Percentiles rank a stretch among this genome's conserved stretches.
phyloP scores from a whole-genome alignment of 2,329 filamentous ascomycete genomes.

The Capronia americana region DNA sequence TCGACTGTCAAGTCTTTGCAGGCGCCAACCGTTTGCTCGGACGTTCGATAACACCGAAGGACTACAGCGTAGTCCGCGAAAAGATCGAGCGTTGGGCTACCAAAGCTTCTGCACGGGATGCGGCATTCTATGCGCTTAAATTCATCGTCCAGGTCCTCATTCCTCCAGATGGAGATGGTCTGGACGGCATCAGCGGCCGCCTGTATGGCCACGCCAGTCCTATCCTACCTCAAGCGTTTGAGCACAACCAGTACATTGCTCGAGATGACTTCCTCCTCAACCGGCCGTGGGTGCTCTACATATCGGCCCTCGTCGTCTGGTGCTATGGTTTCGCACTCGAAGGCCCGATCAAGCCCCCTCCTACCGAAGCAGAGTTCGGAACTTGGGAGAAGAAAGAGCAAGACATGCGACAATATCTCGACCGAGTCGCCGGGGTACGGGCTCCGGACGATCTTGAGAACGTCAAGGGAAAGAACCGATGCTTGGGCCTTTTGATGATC shows the following conservation, averaged over 20 bases:
- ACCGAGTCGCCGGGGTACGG: slow-evolving; percentile 71
- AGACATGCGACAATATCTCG: slow-evolving; percentile 81
- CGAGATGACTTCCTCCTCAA: slow-evolving; percentile 89
- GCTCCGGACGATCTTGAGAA: slow-evolving; percentile 78
- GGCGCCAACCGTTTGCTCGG: slow-evolving; percentile 84
- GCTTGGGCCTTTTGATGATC: slow-evolving; percentile 79
- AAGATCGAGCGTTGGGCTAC: slow-evolving; percentile 87
- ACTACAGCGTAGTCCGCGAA: slow-evolving; percentile 78
- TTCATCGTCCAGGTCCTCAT: slow-evolving; percentile 86
- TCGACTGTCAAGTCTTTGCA: slow-evolving; percentile 97
- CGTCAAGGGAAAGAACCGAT: slow-evolving; percentile 79
- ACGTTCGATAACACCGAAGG: slow-evolving; percentile 79
- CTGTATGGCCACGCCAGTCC: slow-evolving; percentile 42
- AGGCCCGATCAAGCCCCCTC: slow-evolving; percentile 67
- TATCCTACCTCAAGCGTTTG: slow-evolving; percentile 40
- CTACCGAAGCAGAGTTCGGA: slow-evolving; percentile 57
- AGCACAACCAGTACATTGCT: slow-evolving; percentile 71
- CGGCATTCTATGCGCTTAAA: slow-evolving; percentile 88
- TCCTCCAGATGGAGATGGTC: slow-evolving; percentile 49
- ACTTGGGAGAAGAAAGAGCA: slow-evolving; percentile 70
- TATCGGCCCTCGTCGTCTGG: slow-evolving; percentile 91
- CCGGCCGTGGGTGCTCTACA: slow-evolving; percentile 93
- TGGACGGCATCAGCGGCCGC: slow-evolving; percentile 48
- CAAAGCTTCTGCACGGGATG: slow-evolving; percentile 84
- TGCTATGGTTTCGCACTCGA: slow-evolving; percentile 91